Evolutionary conservation across 768 basidiomycete species (phyloP).

Genomic region (Collybia sordida): DNA sequence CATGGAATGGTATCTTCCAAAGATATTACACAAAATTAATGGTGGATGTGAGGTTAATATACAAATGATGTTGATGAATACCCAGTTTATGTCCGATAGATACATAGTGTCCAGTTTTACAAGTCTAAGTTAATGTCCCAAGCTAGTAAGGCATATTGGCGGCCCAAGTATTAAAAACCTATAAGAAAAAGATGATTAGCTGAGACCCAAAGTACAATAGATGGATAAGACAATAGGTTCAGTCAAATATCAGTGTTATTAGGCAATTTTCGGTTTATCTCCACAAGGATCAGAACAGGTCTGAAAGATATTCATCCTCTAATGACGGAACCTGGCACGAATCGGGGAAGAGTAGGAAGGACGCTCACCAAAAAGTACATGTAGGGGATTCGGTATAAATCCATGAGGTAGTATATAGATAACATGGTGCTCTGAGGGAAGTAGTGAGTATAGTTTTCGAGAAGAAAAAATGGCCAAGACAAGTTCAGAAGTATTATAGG

Average conservation of each 20-base stretch:
- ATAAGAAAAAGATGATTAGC: neutral
- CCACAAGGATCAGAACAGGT: conserved; percentile 68
- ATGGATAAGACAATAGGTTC: neutral
- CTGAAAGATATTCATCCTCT: conserved; percentile 56
- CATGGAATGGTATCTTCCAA: no score
- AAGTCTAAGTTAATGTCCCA: no score
- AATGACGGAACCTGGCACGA: conserved; percentile 12
- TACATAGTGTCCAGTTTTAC: no score
- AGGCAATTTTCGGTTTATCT: conserved; percentile 58
- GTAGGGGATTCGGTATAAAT: conserved; percentile 5
- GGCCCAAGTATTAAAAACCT: no score
- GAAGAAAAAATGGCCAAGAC: conserved; percentile 12
- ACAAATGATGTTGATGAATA: no score
- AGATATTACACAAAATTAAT: no score
- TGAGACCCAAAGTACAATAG: neutral
- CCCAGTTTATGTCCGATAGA: no score
- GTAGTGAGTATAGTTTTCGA: conserved; percentile 5
- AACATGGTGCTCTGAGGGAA: conserved; percentile 2
- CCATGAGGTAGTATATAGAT: neutral
- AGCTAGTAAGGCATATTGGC: no score
- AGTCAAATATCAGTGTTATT: conserved; percentile 31
- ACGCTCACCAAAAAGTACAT: conserved; percentile 35
- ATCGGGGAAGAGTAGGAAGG: conserved; percentile 7
- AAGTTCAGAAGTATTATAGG: conserved; percentile 49
- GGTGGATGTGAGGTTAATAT: no score